A percentile compares a stretch with the other conserved stretches of the same genome.
These are phyloP conservation scores for Camellia oleifera DNA, from an alignment of 179 eudicot species.

Conservation along the genomic window DNA sequence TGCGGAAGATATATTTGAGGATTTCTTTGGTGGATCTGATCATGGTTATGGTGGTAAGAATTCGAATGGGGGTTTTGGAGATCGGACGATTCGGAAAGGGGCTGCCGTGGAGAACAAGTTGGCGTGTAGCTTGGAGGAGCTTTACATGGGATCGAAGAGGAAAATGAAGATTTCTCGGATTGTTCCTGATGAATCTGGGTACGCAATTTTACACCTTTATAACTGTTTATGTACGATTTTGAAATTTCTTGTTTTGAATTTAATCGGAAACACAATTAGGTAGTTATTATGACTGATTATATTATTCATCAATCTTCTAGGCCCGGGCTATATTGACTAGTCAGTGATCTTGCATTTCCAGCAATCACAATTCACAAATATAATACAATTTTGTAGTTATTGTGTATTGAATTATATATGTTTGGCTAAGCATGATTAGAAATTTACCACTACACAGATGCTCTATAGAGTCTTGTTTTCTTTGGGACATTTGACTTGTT, in stretches of 20 bases:
- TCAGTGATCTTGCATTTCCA: too few relatives aligned
- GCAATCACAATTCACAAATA: too few relatives aligned
- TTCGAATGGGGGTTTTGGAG: not conserved
- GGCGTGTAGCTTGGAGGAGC: constrained; percentile 77
- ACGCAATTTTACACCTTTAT: constrained; percentile 13
- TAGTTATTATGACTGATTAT: not conserved
- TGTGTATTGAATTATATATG: not conserved
- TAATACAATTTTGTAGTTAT: too few relatives aligned
- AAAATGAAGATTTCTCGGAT: constrained; percentile 79
- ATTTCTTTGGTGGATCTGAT: constrained; percentile 40
- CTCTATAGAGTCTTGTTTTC: not conserved
- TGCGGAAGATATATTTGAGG: constrained; percentile 55
- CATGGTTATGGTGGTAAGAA: not conserved
- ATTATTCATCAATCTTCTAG: not conserved
- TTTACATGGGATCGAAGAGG: constrained; percentile 72
- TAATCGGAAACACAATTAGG: not conserved
- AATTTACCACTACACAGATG: not conserved
- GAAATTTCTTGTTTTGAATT: not conserved
- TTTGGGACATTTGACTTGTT: not conserved
- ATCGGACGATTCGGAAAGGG: constrained; percentile 27
- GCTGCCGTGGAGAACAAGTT: constrained; percentile 43
- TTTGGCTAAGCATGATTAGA: not conserved
- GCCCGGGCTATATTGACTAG: not conserved
- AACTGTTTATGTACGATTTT: not conserved
- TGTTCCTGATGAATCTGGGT: constrained; percentile 75